phyloP scores from a whole-genome alignment of 2,329 filamentous ascomycete genomes.

The Talaromyces sp. region DNA sequence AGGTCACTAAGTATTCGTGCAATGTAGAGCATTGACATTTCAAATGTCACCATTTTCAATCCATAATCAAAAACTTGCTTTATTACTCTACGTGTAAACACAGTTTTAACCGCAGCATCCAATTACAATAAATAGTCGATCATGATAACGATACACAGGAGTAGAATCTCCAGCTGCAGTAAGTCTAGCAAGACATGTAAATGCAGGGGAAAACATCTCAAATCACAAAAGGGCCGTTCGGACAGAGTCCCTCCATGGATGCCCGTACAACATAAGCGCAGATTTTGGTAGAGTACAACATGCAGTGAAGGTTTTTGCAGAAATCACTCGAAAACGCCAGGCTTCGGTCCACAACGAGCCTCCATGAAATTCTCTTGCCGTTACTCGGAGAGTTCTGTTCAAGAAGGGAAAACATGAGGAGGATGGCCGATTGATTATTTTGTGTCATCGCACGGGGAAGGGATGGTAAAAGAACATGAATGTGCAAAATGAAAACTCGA shows the following conservation, averaged over 20 bases:
- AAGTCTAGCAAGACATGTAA: not conserved
- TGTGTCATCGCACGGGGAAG: not conserved
- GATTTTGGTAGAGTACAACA: slow-evolving; percentile 9
- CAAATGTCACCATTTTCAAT: not conserved
- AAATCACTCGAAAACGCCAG: slow-evolving; percentile 5
- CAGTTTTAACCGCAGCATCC: not conserved
- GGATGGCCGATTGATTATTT: slow-evolving; percentile 8
- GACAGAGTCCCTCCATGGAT: not conserved
- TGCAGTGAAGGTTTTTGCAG: slow-evolving; percentile 1
- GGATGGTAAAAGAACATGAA: slow-evolving; percentile 3
- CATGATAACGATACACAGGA: not conserved
- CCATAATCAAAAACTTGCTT: not conserved
- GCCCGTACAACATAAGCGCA: not conserved
- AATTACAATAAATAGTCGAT: not conserved
- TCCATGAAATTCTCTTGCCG: not conserved
- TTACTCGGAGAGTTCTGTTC: not conserved
- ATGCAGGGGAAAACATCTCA: not conserved
- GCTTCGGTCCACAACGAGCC: not conserved
- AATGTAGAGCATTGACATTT: not conserved
- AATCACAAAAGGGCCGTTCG: not conserved
- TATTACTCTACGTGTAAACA: not conserved
- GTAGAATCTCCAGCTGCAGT: not conserved
- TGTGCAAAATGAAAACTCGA: slow-evolving; percentile 22
- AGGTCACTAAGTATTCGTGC: not conserved
- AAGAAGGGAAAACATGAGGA: not conserved